A percentile compares a stretch with the other conserved stretches of the same genome.
These are phyloP conservation scores for Aspergillus ellipticus DNA, from an alignment of 495 filamentous ascomycete genomes.

Conservation along the genomic window DNA sequence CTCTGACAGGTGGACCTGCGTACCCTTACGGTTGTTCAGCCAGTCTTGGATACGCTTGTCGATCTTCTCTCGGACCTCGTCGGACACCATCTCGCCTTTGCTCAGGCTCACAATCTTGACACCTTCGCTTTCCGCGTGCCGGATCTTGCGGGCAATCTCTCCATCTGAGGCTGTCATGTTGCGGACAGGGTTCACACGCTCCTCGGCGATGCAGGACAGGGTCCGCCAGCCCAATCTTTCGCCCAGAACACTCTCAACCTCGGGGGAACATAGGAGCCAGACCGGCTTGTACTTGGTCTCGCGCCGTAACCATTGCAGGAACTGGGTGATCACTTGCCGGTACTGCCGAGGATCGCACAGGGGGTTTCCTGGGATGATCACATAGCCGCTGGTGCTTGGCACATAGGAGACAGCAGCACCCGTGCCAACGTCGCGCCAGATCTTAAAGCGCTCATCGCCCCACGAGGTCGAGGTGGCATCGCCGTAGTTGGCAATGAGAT, in stretches of 20 bases:
- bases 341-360: constrained; percentile 73
- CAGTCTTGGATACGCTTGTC: constrained; percentile 73
- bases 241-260: constrained; percentile 70
- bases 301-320: constrained; percentile 66
- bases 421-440: constrained; percentile 73
- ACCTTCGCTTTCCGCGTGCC: constrained; percentile 73
- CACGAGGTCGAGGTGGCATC: constrained; percentile 86
- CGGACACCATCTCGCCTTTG: constrained; percentile 55
- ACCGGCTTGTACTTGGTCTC: constrained; percentile 72
- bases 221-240: constrained; percentile 77
- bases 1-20: constrained; percentile 80
- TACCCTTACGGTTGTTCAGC: constrained; percentile 73
- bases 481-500: constrained; percentile 84
- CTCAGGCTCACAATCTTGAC: constrained; percentile 66
- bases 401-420: constrained; percentile 80
- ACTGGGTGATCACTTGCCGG: constrained; percentile 62
- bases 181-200: constrained; percentile 64
- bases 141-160: constrained; percentile 65
- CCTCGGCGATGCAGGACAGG: constrained; percentile 77
- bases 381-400: constrained; percentile 65
- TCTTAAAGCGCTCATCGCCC: constrained; percentile 75
- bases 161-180: constrained; percentile 51
- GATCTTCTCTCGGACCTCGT: constrained; percentile 60
- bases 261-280: constrained; percentile 69
- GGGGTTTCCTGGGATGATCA: constrained; percentile 76